Conservation (phyloP, 2,329 filamentous ascomycete genomes). For the Colletotrichum sp. region DNA sequence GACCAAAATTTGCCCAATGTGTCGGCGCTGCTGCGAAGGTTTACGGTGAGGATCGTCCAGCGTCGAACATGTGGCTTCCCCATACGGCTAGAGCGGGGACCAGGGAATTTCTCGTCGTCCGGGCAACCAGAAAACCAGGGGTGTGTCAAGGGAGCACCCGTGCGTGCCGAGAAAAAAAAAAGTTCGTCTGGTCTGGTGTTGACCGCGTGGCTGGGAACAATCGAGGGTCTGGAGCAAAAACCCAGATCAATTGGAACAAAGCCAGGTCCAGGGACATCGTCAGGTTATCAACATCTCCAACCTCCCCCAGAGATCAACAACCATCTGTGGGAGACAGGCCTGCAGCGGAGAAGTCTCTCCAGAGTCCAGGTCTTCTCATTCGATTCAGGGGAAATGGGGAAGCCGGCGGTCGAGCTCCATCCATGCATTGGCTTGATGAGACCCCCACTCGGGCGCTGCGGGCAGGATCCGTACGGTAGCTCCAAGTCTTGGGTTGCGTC, state of each 20-base stretch:
- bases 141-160: constrained; percentile 5
- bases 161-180: neutral
- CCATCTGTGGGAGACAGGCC: neutral
- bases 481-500: neutral
- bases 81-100: neutral
- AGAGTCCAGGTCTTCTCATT: neutral
- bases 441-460: constrained; percentile 6
- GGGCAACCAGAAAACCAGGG: neutral
- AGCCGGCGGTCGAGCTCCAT: neutral
- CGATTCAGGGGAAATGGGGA: constrained; percentile 4
- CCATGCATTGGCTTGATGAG: neutral
- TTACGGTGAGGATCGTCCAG: neutral
- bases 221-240: neutral
- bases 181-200: constrained; percentile 6
- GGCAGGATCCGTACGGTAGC: constrained; percentile 13
- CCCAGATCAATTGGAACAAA: neutral
- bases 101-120: neutral
- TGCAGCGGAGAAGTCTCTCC: neutral
- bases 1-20: neutral
- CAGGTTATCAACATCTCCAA: constrained; percentile 13
- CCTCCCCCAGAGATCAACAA: neutral
- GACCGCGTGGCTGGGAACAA: neutral
- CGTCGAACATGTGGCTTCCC: constrained; percentile 4
- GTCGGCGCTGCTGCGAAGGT: neutral
- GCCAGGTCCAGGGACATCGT: neutral